Base-by-base conservation (phyloP, 2,329 filamentous ascomycete genomes). In the Lomentospora prolificans region DNA sequence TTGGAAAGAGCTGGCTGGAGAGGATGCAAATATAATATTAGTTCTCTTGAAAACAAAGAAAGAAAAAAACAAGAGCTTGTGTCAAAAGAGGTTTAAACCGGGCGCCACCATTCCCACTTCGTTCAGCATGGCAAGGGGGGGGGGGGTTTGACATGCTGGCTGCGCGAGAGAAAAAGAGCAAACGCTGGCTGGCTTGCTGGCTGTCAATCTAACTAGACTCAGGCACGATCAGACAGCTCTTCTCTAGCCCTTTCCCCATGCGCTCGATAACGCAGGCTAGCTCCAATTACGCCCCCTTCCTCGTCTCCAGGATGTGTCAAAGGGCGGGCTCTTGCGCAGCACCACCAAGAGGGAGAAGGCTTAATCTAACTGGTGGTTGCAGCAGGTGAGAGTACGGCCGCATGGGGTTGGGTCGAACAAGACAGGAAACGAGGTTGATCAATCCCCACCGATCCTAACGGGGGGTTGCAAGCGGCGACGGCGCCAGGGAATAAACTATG, bases 101-200 rank as follows among this genome's bases (percentile, higher is more conserved):
- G 48, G 27, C 48, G 48, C 48, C 48, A 51, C 48, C 25, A 51
- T 51, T 51, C 48, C 48, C 24, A 28, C 25, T 19, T 25, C 12
- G 44, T 51, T 51, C 14, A 51, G 28, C 48, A 51, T 19, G 24
- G 48, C 48, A 28, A 30, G 44, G 44, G 44, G 36, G n/a, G n/a
- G n/a, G 33, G n/a, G n/a, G 36, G 19, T 14, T n/a, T 17, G 36
- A 41, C n/a, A n/a, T n/a, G 36, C 36, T 41, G 7, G 36, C 36
- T 41, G 36, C 36, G 19, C 36, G 19, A 41, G 36, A 17, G n/a
- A 41, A 41, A 41, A 17, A 41, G n/a, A 17, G n/a, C n/a, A n/a
- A n/a, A n/a, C n/a, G n/a, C n/a, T n/a, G n/a, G n/a, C n/a, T n/a
- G n/a, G n/a, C n/a, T n/a, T n/a, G n/a, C n/a, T n/a, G n/a, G n/a